phyloP scores from a whole-genome alignment of 129 eudicot genomes.

The Erigeron canadensis region DNA sequence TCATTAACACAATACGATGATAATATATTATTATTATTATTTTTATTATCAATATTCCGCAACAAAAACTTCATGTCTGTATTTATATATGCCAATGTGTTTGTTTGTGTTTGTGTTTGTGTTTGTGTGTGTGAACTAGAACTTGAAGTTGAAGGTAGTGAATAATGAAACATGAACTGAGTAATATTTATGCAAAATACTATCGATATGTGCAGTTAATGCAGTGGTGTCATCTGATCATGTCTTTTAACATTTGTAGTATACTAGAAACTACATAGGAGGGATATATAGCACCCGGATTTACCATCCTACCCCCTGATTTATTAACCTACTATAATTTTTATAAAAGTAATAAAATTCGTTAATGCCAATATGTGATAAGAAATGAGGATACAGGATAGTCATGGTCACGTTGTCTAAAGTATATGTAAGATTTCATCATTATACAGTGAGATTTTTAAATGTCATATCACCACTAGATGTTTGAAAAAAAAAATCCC shows the following conservation, averaged over 20 bases:
- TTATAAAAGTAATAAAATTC: too few relatives aligned
- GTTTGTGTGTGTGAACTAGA: constrained; percentile 8
- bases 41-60: constrained; percentile 13
- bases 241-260: constrained; percentile 1
- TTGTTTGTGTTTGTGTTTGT: not conserved
- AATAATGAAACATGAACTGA: not conserved
- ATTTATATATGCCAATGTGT: not conserved
- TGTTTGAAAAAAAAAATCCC: too few relatives aligned
- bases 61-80: constrained; percentile 37
- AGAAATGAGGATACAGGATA: too few relatives aligned
- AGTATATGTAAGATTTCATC: too few relatives aligned
- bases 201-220: constrained; percentile 27
- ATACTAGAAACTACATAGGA: not conserved
- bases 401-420: too few relatives aligned
- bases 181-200: constrained; percentile 15
- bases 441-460: too few relatives aligned
- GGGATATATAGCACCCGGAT: constrained; percentile 28
- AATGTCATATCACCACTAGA: too few relatives aligned
- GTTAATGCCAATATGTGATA: too few relatives aligned
- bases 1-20: constrained; percentile 40
- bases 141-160: not conserved
- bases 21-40: constrained; percentile 6
- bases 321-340: not conserved
- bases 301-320: constrained; percentile 30
- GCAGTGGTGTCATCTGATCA: constrained; percentile 23